Base-by-base conservation (phyloP, 257 asterid species). In the Scutellaria galericulata region DNA sequence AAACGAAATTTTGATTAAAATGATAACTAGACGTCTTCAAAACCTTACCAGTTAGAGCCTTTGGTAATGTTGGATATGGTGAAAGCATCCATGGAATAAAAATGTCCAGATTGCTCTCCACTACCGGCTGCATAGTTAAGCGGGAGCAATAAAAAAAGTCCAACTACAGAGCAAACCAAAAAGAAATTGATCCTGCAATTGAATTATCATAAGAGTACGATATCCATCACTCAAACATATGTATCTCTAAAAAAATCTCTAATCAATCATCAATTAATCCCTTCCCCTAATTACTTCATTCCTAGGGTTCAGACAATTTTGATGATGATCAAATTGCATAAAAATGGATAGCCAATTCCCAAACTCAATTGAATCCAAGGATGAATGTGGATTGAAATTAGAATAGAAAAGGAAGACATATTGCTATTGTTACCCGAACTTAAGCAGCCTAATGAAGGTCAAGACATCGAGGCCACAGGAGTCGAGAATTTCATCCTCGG, bases 121-220 rank as follows among this genome's bases (percentile, higher is more conserved):
- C 57, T 71, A 10, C 95, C 96, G 47, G 88, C 86, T 48, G 53
- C 51, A 75, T 87, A 90, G 80, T 94, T 94, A 11, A 94, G 77
- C 0, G 99, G 98, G 73, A 94, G 89, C 76, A 91, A 80, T 35
- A 91, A 57, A 52, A 87, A 61, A 60, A 88, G 39, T 66, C 98
- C 96, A 72, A 91, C 82, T 69, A 84, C 70, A 75, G 95, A 87
- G 85, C 90, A 84, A 58, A 87, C 89, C 73, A 84, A 37, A 74
- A 91, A 94, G 85, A 89, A 89, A 24, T 83, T 87, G 84, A 87
- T 86, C 93, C 99, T 94, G 97, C 86, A 83, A 72, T 47, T 31
- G 66, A 67, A 37, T 76, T 39, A 41, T 46, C 48, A 78, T 12
- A 64, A 62, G 45, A 12, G 37, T 37, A 27, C 31, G 60, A 39